These are phyloP conservation scores for Phytophthora agathidicida DNA, from an alignment of 352 stramenopile species.

Conservation along the genomic window DNA sequence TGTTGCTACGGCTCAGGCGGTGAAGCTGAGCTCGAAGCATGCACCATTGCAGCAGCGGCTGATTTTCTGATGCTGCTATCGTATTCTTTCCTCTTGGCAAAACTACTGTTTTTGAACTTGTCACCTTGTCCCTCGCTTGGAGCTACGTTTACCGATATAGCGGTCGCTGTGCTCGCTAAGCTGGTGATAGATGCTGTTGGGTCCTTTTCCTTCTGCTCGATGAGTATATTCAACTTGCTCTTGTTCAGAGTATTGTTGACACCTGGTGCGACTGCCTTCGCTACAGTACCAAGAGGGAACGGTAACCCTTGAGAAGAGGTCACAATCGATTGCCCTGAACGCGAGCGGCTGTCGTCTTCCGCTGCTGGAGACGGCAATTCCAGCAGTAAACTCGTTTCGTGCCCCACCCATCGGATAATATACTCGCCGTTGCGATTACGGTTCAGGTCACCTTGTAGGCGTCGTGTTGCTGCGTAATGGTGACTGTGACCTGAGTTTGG, in stretches of 20 bases:
- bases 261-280: conserved; percentile 23
- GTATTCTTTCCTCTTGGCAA: conserved; percentile 72
- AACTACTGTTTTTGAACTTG: conserved; percentile 77
- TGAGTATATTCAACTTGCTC: conserved; percentile 50
- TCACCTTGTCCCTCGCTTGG: conserved; percentile 28
- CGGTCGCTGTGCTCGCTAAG: conserved; percentile 7
- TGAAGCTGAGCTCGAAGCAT: conserved; percentile 13
- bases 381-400: conserved; percentile 82
- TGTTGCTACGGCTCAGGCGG: conserved; percentile 19
- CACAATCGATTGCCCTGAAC: conserved; percentile 21
- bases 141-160: neutral
- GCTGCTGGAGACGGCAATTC: conserved; percentile 53
- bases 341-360: conserved; percentile 55
- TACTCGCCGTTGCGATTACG: conserved; percentile 83
- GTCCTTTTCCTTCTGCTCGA: conserved; percentile 66
- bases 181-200: conserved; percentile 11
- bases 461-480: conserved; percentile 76
- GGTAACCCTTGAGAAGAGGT: conserved; percentile 19
- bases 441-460: conserved; percentile 81
- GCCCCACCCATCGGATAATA: conserved; percentile 81
- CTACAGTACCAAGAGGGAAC: conserved; percentile 21
- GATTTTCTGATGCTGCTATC: conserved; percentile 63
- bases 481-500: conserved; percentile 71
- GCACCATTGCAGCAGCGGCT: conserved; percentile 22
- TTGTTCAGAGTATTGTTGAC: conserved; percentile 67